Percentiles rank a stretch among this genome's conserved stretches.
Conservation (phyloP, 2,329 filamentous ascomycete genomes). For the Botrytis deweyae region DNA sequence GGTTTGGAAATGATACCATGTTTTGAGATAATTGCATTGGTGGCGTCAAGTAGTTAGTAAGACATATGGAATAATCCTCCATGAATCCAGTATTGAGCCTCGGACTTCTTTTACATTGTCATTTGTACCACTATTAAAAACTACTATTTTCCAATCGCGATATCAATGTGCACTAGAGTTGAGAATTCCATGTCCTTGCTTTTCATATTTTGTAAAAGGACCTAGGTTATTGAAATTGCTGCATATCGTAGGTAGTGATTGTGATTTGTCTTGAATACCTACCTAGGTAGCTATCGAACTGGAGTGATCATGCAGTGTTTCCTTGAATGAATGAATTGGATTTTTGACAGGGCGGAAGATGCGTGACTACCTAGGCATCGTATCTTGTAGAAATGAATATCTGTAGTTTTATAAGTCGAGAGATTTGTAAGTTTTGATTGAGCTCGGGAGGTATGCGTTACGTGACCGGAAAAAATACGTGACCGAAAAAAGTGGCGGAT, state of each 20-base stretch:
- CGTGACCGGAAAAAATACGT: too few species aligned
- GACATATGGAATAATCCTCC: too few species aligned
- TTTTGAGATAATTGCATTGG: not conserved
- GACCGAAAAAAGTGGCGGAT: too few species aligned
- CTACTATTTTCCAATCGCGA: not conserved
- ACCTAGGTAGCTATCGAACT: not conserved
- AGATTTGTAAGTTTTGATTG: not conserved
- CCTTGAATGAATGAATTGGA: not conserved
- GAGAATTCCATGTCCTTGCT: not conserved
- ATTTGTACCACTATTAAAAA: not conserved
- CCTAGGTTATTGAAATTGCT: not conserved
- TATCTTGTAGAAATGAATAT: not conserved
- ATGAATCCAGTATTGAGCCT: not conserved
- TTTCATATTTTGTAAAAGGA: not conserved
- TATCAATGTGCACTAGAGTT: not conserved
- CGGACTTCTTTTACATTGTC: not conserved
- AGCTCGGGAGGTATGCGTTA: too few species aligned
- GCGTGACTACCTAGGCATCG: not conserved
- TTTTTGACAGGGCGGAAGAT: not conserved
- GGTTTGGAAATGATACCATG: not conserved
- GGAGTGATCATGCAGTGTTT: not conserved
- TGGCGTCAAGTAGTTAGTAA: too few species aligned
- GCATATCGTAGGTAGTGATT: not conserved
- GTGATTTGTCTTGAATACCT: not conserved
- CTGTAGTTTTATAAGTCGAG: not conserved